Evolutionary conservation across 2,329 filamentous ascomycete species (phyloP), one percentile per base, ranked within the genome.

Genomic region (Herpomyces periplanetae): DNA sequence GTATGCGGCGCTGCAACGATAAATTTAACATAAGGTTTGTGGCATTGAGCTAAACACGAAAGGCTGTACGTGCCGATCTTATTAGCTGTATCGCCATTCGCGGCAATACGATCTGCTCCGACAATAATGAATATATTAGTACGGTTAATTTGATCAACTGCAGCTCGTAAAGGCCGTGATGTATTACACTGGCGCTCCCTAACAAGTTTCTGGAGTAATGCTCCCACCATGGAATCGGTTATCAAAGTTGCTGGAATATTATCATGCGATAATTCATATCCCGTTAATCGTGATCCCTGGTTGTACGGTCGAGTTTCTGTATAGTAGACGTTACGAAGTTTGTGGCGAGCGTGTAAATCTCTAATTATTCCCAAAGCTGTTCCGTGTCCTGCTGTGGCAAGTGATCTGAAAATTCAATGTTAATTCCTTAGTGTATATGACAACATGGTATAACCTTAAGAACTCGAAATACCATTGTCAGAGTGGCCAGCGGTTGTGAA

Each of bases 301-400:
- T 96, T 96, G 41, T 96, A 96, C 0, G 80, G 80, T 13, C 80
- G 54, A 2, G 80, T 96, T 42, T 96, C 80, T 18, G 75, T 87
- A 44, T 75, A 96, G 44, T 69, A 96, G 15, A 71, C 75, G 32
- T 71, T 73, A 25, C 57, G 48, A 10, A 96, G 49, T 4, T 53
- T 45, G 3, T 48, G 45, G 21, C 47, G 47, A 6, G 51, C 40
- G 31, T 66, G 53, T 3, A 96, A 47, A 3, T 65, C 68, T 22
- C 80, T 65, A 28, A 96, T 71, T 19, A 96, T 80, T 10, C 80
- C 80, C 2, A 96, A 47, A 0, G 80, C 80, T 5, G 80, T 96
- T 19, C 80, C 80, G 34, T 91, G 85, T n/a, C 80, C 80, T 8
- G 80, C 85, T 2, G 80, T 96, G 11, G 80, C 80, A 13, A 96